Evolutionary conservation across 2,329 filamentous ascomycete genomes (phyloP).

Genomic region (Mollisiaceae sp.): DNA sequence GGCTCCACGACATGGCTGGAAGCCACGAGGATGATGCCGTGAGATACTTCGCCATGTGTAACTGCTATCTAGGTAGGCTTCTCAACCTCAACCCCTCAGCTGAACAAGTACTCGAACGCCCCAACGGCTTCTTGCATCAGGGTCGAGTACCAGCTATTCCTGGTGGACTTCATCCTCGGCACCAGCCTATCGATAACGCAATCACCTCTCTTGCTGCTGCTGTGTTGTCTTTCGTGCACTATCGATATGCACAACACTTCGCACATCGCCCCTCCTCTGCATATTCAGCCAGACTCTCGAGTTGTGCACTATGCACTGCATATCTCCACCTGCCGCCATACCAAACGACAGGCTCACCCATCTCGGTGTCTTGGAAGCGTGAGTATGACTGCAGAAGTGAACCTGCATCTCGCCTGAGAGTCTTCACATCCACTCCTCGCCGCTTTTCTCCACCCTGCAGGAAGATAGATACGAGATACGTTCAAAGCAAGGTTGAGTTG

Average conservation of each 20-base stretch:
- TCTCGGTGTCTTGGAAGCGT: neutral
- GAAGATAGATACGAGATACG: no score
- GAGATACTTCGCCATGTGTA: neutral
- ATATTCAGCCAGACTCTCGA: constrained; percentile 5
- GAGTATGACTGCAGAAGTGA: constrained; percentile 1
- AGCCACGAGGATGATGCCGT: neutral
- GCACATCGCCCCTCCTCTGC: neutral
- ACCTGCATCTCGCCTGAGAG: neutral
- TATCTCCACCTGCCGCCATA: neutral
- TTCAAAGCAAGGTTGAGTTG: no score
- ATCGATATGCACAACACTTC: constrained; percentile 6
- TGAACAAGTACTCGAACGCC: neutral
- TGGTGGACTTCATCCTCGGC: neutral
- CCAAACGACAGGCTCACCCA: constrained; percentile 6
- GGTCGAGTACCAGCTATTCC: neutral
- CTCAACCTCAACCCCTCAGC: constrained; percentile 4
- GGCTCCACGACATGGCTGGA: neutral
- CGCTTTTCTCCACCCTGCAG: neutral
- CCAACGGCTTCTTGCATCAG: constrained; percentile 1
- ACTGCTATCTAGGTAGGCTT: no score
- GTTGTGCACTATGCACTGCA: neutral
- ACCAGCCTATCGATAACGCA: neutral
- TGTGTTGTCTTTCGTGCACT: neutral
- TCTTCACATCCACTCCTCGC: neutral
- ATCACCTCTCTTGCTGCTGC: neutral